phyloP scores from a whole-genome alignment of 2,329 filamentous ascomycete genomes.

The Cryphonectria naterciae region DNA sequence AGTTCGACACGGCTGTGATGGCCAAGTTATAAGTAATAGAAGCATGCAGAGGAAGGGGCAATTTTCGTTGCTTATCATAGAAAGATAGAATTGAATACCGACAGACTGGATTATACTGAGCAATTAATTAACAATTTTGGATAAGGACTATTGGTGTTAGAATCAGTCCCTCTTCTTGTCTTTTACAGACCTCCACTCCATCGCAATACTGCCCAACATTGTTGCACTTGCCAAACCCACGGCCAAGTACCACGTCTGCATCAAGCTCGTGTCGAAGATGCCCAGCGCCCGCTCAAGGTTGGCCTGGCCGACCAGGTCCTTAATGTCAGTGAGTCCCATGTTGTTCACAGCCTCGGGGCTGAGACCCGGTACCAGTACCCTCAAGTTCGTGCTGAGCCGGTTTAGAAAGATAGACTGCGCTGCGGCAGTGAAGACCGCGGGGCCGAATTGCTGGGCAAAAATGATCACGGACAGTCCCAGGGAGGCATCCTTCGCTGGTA shows the following conservation, averaged over 20 bases:
- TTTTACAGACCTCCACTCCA: conserved; percentile 28
- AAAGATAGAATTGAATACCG: background rate
- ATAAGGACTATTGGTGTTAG: no score
- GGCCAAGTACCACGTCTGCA: conserved; percentile 29
- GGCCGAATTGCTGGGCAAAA: conserved; percentile 46
- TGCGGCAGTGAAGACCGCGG: conserved; percentile 46
- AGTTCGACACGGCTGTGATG: background rate
- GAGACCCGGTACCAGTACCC: conserved; percentile 15
- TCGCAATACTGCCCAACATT: conserved; percentile 23
- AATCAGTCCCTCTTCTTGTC: conserved; percentile 24
- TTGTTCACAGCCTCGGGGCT: conserved; percentile 8
- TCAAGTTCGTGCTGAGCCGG: conserved; percentile 31
- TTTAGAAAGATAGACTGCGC: conserved; percentile 45
- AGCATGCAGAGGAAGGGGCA: background rate
- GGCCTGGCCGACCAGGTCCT: conserved; percentile 15
- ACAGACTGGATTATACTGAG: no score
- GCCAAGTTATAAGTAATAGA: background rate
- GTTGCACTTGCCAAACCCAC: conserved; percentile 21
- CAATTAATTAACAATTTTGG: background rate
- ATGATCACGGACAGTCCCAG: conserved; percentile 16
- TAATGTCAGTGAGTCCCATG: conserved; percentile 22
- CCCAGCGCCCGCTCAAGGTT: conserved; percentile 17
- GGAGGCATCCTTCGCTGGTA: background rate
- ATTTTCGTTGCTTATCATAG: background rate
- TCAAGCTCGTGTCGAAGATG: conserved; percentile 23